Percentiles rank a stretch among this genome's conserved stretches.
Evolutionary conservation across 2,329 filamentous ascomycete species (phyloP).

Genomic region (Pseudogymnoascus sp.): DNA sequence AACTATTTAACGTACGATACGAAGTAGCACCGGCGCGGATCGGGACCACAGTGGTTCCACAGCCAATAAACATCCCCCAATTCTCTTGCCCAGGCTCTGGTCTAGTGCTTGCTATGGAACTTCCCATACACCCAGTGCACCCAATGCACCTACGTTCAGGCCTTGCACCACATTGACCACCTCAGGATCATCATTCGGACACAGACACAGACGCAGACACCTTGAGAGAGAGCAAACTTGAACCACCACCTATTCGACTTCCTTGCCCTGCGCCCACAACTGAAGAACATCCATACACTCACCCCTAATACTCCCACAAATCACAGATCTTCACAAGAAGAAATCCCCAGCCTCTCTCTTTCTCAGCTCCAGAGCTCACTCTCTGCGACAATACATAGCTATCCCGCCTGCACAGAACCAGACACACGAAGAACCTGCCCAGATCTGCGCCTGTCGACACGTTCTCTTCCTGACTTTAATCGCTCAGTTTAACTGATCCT

Average conservation of each 20-base stretch:
- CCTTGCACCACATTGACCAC: not conserved
- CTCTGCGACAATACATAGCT: not conserved
- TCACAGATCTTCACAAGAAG: not conserved
- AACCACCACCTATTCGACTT: not conserved
- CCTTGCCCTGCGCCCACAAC: constrained; percentile 4
- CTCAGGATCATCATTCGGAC: constrained; percentile 6
- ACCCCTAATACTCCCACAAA: constrained; percentile 8
- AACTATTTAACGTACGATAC: not conserved
- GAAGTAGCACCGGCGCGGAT: constrained; percentile 8
- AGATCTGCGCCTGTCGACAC: not conserved
- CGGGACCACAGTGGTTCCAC: not conserved
- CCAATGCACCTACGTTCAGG: too few relatives aligned
- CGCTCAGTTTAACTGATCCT: not conserved
- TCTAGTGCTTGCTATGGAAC: not conserved
- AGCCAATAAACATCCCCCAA: not conserved
- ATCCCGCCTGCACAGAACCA: not conserved
- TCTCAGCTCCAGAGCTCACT: not conserved
- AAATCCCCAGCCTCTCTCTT: not conserved
- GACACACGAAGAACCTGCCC: not conserved
- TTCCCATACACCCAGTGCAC: too few relatives aligned
- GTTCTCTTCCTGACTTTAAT: not conserved
- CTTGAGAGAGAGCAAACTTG: constrained; percentile 6
- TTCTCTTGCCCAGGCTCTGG: not conserved
- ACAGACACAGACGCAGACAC: constrained; percentile 1
- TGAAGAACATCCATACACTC: not conserved